Base-by-base conservation (phyloP, 23 red algal species). In the Cyanidioschyzon merolae region DNA sequence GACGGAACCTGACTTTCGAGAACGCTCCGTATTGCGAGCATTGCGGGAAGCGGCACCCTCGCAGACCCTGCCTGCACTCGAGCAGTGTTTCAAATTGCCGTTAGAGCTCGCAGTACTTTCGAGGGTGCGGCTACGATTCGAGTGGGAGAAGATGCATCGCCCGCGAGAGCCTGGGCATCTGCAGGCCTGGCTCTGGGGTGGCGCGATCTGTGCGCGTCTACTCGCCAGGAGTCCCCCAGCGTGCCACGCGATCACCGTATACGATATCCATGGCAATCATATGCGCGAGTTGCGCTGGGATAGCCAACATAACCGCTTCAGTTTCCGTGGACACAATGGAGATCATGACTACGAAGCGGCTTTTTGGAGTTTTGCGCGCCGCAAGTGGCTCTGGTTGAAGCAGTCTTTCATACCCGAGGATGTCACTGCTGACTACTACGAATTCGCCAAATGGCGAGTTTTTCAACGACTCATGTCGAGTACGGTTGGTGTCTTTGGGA, bases 401-500 rank as follows among this genome's bases (percentile, higher is more conserved):
- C 83, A 80, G 50, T 77, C 77, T n/a, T 86, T 86, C 83, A 83
- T 97, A 57, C 93, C 93, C 34, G 93, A 97, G 38, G 93, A 91
- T 40, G 87, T 97, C 38, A 89, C 84, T 34, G 84, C 87, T 1
- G 93, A 97, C 67, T 97, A 97, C 54, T 97, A 97, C 80, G 75
- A 82, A 18, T 97, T 97, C 39, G 83, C 84, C 0, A 75, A 83
- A 21, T 91, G 88, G 88, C 80, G 93, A 18, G 85, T 97, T 76
- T 78, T 90, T 35, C 93, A 97, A 76, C 77, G 93, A 30, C 84
- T 87, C 80, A 76, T 97, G 58, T 86, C 82, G 57, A 79, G 87
- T 30, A 97, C 93, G 15, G 85, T 97, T 37, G 89, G 89, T 37
- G 93, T 97, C 1, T 91, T 97, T 67, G 93, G 93, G 0, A 97